Percentiles rank a stretch among this genome's conserved stretches.
Evolutionary conservation across 495 filamentous ascomycete genomes (phyloP).

Genomic region (Clavariopsis aquatica): DNA sequence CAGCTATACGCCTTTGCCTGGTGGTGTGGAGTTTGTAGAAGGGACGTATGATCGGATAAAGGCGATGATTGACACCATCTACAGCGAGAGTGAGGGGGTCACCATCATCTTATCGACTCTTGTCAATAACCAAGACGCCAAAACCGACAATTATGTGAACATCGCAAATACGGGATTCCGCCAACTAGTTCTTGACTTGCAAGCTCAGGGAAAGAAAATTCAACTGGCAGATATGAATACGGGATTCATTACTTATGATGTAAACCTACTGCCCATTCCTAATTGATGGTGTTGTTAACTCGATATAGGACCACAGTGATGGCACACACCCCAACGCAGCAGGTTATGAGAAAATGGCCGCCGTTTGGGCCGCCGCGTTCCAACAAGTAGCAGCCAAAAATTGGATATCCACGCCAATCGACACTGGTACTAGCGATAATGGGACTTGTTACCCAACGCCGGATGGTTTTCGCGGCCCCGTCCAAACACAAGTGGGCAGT

Average conservation of each 20-base stretch:
- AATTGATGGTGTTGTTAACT: too few relatives aligned
- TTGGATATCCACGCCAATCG: neutral
- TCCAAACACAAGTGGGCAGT: neutral
- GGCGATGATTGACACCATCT: neutral
- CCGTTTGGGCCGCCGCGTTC: neutral
- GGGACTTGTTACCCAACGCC: neutral
- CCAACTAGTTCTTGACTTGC: neutral
- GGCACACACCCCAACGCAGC: neutral
- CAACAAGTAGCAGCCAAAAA: neutral
- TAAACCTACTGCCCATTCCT: neutral
- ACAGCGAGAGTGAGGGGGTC: neutral
- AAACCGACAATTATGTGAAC: neutral
- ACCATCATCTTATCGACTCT: neutral
- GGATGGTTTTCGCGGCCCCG: neutral
- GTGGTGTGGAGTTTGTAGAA: neutral
- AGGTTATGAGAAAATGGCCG: neutral
- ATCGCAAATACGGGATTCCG: neutral
- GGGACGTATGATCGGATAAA: neutral
- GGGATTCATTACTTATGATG: neutral
- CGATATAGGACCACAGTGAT: too few relatives aligned
- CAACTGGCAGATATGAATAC: neutral
- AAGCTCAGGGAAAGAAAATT: neutral
- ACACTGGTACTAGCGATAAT: neutral
- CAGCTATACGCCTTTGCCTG: too few relatives aligned
- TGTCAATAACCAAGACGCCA: neutral